Conservation (phyloP, 495 filamentous ascomycete species). For the Neurospora intermedia region DNA sequence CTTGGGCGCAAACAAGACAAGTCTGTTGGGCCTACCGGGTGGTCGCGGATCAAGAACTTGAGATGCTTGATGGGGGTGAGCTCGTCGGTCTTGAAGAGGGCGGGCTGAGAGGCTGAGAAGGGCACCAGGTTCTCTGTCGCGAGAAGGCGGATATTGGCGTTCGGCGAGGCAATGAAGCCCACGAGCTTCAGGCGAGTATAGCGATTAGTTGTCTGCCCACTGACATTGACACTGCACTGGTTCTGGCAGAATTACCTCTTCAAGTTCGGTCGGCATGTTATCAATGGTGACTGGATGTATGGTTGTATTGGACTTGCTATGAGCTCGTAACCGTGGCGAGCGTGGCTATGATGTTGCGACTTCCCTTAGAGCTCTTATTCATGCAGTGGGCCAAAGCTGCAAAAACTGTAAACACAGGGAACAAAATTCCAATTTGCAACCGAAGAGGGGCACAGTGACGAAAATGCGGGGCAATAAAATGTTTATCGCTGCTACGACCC, state of each 20-base stretch:
- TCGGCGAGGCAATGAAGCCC: constrained; percentile 83
- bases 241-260: constrained; percentile 47
- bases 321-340: background rate
- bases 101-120: constrained; percentile 65
- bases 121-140: constrained; percentile 79
- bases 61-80: constrained; percentile 76
- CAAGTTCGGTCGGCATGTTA: constrained; percentile 69
- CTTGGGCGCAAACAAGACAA: background rate
- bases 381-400: background rate
- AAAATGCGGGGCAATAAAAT: background rate
- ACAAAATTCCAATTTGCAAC: background rate
- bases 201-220: background rate
- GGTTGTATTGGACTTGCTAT: background rate
- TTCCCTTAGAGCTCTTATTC: no score
- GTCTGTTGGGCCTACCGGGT: constrained; percentile 40
- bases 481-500: background rate
- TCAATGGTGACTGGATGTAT: background rate
- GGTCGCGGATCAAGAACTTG: constrained; percentile 78
- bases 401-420: background rate
- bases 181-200: constrained; percentile 51
- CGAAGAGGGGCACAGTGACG: background rate
- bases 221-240: background rate
- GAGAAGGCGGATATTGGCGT: constrained; percentile 63
- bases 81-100: constrained; percentile 73
- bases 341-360: no score